A percentile compares a stretch with the other conserved stretches of the same genome.
These are phyloP conservation scores for Talaromyces thailandensis DNA, from an alignment of 495 filamentous ascomycete species.

Conservation along the genomic window DNA sequence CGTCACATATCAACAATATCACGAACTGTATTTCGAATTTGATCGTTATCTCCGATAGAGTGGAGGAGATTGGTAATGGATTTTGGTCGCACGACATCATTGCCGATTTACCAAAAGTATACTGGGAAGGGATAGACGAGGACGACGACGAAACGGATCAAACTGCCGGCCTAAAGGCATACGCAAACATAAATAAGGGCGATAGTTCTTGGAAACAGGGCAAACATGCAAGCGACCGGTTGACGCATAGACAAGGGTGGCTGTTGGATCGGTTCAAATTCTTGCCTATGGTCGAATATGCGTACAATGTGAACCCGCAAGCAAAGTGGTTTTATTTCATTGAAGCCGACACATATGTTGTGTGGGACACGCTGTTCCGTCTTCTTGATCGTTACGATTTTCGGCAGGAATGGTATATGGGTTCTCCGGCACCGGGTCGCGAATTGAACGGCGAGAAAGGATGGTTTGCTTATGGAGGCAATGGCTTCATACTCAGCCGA, in stretches of 20 bases:
- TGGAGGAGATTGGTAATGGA: slow-evolving; percentile 18
- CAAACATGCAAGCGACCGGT: not conserved
- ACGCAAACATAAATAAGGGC: slow-evolving; percentile 17
- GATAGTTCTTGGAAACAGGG: slow-evolving; percentile 3
- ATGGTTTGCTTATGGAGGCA: slow-evolving; percentile 46
- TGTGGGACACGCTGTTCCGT: slow-evolving; percentile 54
- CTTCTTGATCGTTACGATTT: slow-evolving; percentile 43
- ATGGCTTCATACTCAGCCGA: slow-evolving; percentile 42
- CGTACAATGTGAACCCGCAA: slow-evolving; percentile 41
- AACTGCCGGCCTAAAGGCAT: slow-evolving; percentile 9
- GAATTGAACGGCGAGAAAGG: slow-evolving; percentile 21
- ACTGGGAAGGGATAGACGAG: slow-evolving; percentile 8
- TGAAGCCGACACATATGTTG: slow-evolving; percentile 53
- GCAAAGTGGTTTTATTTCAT: slow-evolving; percentile 56
- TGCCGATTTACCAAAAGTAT: slow-evolving; percentile 21
- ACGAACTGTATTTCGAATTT: slow-evolving; percentile 33
- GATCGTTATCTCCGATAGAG: slow-evolving; percentile 34
- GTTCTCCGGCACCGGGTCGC: slow-evolving; percentile 30
- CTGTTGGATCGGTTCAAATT: slow-evolving; percentile 58
- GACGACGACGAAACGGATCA: not conserved
- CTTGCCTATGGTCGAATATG: slow-evolving; percentile 48
- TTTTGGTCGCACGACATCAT: slow-evolving; percentile 27
- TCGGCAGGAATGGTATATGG: slow-evolving; percentile 42
- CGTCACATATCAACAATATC: slow-evolving; percentile 24
- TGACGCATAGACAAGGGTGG: slow-evolving; percentile 33